Base-by-base conservation (phyloP, 202 grass and related monocot genomes). In the Elaeis oleifera region DNA sequence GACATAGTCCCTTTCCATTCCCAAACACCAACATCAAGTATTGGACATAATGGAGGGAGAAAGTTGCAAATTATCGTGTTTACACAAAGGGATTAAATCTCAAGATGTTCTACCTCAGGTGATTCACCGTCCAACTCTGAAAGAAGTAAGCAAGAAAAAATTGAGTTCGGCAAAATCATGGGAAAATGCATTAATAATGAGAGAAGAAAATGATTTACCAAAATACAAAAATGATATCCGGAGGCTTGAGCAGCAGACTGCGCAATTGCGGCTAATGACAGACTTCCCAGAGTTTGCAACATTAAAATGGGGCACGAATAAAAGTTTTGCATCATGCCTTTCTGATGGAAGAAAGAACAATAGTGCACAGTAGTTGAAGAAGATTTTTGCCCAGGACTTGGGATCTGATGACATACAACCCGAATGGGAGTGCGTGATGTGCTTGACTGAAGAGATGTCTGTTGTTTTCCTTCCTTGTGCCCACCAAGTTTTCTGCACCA, bases 391-490 rank as follows among this genome's bases (percentile, higher is more conserved):
- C 13, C 76, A 80, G 13, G 76, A 82, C 23, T 29, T 67, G 23
- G 77, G 62, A 62, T 71, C 73, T 29, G 91, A 96, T 20, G 87
- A 91, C 57, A 71, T 96, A 68, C 91, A 90, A 56, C 75, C 84
- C 0, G 91, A 96, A 23, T 70, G 76, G 69, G 91, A 96, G 67
- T 96, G 23, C 23, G 23, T 23, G 23, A 23, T 23, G 23, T 23
- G 23, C 23, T 23, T 23, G 23, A 23, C 23, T 17, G 91, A 96
- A 81, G 91, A 90, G 79, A 96, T 88, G 87, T 82, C 84, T 0
- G 81, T 96, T 11, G 78, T 96, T 31, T 96, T 96, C 79, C 81
- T 96, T 56, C 91, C 91, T 44, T 96, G 91, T 13, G 71, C 84
- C 15, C 87, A 90, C 71, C 87, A 96, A 79, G 87, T 96, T 4